Evolutionary conservation across 768 basidiomycete genomes (phyloP).

Genomic region (Royoungia palumana): DNA sequence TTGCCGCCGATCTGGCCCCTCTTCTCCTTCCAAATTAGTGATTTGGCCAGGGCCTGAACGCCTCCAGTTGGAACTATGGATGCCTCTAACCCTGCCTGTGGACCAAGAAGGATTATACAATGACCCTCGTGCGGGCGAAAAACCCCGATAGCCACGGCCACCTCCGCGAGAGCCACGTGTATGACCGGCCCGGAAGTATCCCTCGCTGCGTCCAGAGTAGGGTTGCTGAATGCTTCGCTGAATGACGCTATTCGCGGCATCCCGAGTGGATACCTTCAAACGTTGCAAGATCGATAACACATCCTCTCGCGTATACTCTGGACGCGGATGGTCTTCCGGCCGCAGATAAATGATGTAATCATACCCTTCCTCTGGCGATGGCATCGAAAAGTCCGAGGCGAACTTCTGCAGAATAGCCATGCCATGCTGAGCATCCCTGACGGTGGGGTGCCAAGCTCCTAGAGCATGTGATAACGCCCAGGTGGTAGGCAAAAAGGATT

Average conservation of each 20-base stretch:
- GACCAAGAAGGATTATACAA: constrained; percentile 13
- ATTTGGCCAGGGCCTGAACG: constrained; percentile 6
- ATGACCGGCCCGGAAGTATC: constrained; percentile 7
- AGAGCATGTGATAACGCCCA: constrained; percentile 13
- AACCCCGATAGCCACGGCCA: constrained; percentile 14
- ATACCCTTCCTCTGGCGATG: constrained; percentile 59
- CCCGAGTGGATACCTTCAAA: constrained; percentile 34
- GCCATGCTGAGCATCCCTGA: constrained; percentile 56
- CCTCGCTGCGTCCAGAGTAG: constrained; percentile 8
- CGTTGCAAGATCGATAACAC: constrained; percentile 51
- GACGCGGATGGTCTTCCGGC: constrained; percentile 36
- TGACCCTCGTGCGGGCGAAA: constrained; percentile 9
- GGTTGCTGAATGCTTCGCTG: constrained; percentile 5
- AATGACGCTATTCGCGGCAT: constrained; percentile 8
- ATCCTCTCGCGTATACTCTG: constrained; percentile 50
- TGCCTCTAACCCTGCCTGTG: constrained; percentile 15
- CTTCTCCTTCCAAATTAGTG: constrained; percentile 9
- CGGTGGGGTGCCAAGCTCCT: constrained; percentile 79
- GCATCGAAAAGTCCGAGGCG: constrained; percentile 55
- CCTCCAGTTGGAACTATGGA: constrained; percentile 18
- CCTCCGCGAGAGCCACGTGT: constrained; percentile 22
- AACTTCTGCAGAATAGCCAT: constrained; percentile 64
- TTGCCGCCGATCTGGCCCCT: constrained; percentile 15
- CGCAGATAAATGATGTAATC: constrained; percentile 48
- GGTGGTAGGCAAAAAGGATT: constrained; percentile 3